Conservation (phyloP, 257 asterid genomes). For the Misopates orontium region DNA sequence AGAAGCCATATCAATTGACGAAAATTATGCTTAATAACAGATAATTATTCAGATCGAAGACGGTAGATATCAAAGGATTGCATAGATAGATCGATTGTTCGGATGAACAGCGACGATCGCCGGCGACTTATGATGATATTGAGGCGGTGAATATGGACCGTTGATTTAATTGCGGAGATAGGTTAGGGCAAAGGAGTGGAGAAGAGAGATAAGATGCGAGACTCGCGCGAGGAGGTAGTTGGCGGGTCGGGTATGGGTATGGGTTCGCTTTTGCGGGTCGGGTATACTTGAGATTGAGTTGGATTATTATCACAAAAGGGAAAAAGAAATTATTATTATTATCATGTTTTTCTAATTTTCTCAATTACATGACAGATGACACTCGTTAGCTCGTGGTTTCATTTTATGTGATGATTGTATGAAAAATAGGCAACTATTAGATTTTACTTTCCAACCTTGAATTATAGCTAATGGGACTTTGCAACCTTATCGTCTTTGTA, state of each 20-base stretch:
- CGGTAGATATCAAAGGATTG: background rate
- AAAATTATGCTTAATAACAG: background rate
- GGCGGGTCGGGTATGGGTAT: slow-evolving; percentile 13
- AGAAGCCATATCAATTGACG: slow-evolving; percentile 53
- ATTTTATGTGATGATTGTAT: no score
- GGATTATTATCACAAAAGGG: no score
- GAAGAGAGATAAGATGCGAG: slow-evolving; percentile 18
- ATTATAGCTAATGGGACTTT: no score
- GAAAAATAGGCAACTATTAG: no score
- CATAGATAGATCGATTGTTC: slow-evolving; percentile 1
- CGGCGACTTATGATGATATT: slow-evolving; percentile 40
- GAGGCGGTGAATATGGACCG: slow-evolving; percentile 55
- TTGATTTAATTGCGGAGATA: slow-evolving; percentile 31
- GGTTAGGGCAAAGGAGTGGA: background rate
- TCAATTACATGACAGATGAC: no score
- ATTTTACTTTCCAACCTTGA: no score
- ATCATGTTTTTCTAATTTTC: no score
- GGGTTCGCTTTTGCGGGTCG: no score
- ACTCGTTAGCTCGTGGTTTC: no score
- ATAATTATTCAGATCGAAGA: slow-evolving; percentile 6
- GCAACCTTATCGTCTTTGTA: no score
- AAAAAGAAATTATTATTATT: no score
- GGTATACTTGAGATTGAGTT: no score
- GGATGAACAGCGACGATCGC: slow-evolving; percentile 20
- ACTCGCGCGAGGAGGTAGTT: background rate